Evolutionary conservation across 352 stramenopile genomes (phyloP), one percentile per base, ranked within the genome.

Genomic region (Globisporangium spiculum): DNA sequence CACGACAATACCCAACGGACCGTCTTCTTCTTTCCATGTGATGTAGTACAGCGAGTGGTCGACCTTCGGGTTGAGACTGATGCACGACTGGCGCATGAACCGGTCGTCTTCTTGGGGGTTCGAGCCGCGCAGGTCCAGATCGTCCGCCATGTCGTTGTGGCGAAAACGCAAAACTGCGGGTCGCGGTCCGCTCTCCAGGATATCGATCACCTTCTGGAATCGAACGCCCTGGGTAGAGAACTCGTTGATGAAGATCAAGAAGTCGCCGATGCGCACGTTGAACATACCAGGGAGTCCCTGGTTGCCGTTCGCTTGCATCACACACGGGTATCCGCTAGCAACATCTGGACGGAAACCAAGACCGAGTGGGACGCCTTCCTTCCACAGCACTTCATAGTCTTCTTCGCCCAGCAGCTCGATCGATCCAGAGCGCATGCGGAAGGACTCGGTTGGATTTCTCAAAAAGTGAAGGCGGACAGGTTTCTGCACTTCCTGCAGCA

Each of bases 1-100:
- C 32, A 96, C 87, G 3, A 96, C 88, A 48, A 96, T 93, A 12
- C 88, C 88, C 59, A 96, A 69, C 12, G 88, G 85, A 12, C 88
- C 88, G 63, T 96, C 88, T 46, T 94, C 85, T 58, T 94, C 86
- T 73, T 93, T 93, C 88, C 88, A 96, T 62, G 88, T 96, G 67
- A 96, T 94, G 75, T 93, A 93, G 74, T 96, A 96, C 53, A 93
- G 69, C 56, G 85, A 92, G 65, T 92, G 83, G 63, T 93, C 86
- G 22, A 91, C 83, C 75, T 92, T 93, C 3, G 86, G 86, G 68
- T 94, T 93, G 67, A 93, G 75, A 58, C 84, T 94, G 58, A 91
- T 75, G 48, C 83, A 88, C 48, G 81, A 91, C 73, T 85, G 84
- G 4, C 80, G 79, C 72, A 90, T 75, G 60, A 84, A 84, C 38